phyloP scores from a whole-genome alignment of 345 rosid species.

The Rhodamnia rubescens region DNA sequence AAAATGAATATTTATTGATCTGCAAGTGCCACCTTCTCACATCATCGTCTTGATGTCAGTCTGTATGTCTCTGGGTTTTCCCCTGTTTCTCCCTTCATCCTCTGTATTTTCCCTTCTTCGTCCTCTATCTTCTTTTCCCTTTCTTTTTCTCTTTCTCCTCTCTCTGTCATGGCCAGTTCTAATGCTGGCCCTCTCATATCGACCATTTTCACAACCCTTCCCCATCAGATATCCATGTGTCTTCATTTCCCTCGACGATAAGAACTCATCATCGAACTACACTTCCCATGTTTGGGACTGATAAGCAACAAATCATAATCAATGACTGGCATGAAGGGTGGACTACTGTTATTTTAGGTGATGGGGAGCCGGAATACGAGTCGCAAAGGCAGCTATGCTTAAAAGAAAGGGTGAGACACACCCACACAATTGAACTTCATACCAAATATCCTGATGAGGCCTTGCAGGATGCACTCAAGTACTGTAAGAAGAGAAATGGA shows the following conservation, averaged over 20 bases:
- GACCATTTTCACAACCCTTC: not conserved
- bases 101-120: not conserved
- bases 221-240: not conserved
- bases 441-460: not conserved
- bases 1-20: not conserved
- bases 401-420: not conserved
- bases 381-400: not conserved
- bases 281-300: not conserved
- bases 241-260: not conserved
- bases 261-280: not conserved
- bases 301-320: not conserved
- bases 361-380: not conserved
- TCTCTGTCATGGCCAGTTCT: not conserved
- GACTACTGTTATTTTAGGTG: not conserved
- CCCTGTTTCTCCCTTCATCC: not conserved
- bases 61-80: not conserved
- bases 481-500: not conserved
- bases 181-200: not conserved
- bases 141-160: not conserved
- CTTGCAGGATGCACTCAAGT: not conserved
- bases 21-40: not conserved
- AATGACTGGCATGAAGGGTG: not conserved
- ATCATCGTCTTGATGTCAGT: not conserved
- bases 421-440: not conserved
- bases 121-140: not conserved